phyloP scores from a whole-genome alignment of 768 basidiomycete species.

The Pholiota microspora region DNA sequence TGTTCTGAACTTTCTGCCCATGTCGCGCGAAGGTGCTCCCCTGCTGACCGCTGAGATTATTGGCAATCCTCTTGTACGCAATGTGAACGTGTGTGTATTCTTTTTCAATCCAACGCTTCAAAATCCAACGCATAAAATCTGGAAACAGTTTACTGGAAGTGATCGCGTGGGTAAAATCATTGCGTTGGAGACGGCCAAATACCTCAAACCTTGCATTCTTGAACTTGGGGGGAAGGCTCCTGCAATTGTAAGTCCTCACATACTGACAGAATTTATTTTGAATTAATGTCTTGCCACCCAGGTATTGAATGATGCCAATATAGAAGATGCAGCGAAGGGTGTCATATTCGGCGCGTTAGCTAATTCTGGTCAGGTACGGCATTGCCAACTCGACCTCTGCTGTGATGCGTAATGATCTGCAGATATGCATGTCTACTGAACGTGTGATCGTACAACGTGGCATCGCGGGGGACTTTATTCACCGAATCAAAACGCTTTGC shows the following conservation, averaged over 20 bases:
- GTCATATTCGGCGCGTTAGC: constrained; percentile 43
- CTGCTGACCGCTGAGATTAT: constrained; percentile 49
- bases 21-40: constrained; percentile 42
- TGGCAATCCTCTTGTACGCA: constrained; percentile 48
- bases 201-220: constrained; percentile 53
- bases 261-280: too few relatives aligned
- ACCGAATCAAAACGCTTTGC: constrained; percentile 30
- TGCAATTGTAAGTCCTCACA: constrained; percentile 45
- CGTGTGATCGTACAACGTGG: constrained; percentile 51
- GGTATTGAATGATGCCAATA: constrained; percentile 53
- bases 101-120: background rate
- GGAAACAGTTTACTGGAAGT: constrained; percentile 51
- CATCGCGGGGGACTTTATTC: constrained; percentile 33
- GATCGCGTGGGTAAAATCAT: constrained; percentile 51
- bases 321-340: constrained; percentile 49
- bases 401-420: background rate
- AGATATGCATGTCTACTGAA: constrained; percentile 60
- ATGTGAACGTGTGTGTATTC: constrained; percentile 43
- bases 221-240: constrained; percentile 59
- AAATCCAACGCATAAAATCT: background rate
- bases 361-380: constrained; percentile 40
- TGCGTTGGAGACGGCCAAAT: constrained; percentile 52
- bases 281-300: too few relatives aligned
- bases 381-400: background rate
- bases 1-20: constrained; percentile 54